These are phyloP conservation scores for Datisca glomerata DNA, from an alignment of 306 rosid species.

Conservation along the genomic window DNA sequence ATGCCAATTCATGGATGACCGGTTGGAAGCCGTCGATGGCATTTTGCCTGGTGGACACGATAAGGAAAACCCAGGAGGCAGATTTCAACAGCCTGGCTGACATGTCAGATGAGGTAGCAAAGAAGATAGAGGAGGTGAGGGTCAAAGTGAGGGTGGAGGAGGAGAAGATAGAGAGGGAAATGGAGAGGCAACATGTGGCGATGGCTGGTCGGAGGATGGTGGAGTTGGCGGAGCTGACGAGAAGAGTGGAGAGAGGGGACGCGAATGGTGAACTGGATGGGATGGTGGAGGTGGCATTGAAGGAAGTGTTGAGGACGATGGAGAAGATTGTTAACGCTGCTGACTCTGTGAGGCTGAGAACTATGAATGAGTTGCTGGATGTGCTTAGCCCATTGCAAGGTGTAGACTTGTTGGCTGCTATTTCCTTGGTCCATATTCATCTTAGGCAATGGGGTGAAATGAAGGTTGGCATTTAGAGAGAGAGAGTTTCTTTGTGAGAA, in stretches of 20 bases:
- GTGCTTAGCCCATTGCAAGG: slow-evolving; percentile 49
- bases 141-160: slow-evolving; percentile 19
- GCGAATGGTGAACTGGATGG: slow-evolving; percentile 6
- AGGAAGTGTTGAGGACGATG: slow-evolving; percentile 26
- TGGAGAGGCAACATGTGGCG: slow-evolving; percentile 41
- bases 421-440: slow-evolving; percentile 27
- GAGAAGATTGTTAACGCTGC: slow-evolving; percentile 65
- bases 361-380: slow-evolving; percentile 53
- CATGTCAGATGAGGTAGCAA: slow-evolving; percentile 20
- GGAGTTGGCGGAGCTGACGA: slow-evolving; percentile 18
- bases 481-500: too few species aligned
- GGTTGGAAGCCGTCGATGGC: slow-evolving; percentile 41
- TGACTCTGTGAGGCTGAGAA: slow-evolving; percentile 60
- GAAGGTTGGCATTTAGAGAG: too few species aligned
- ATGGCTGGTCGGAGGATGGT: slow-evolving; percentile 48
- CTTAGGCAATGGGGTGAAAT: slow-evolving; percentile 37
- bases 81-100: neutral
- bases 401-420: slow-evolving; percentile 45
- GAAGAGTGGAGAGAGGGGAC: slow-evolving; percentile 5
- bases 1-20: slow-evolving; percentile 24
- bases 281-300: slow-evolving; percentile 29
- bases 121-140: slow-evolving; percentile 19
- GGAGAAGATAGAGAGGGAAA: slow-evolving; percentile 29
- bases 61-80: neutral
- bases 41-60: slow-evolving; percentile 12